phyloP scores from a whole-genome alignment of 1,284 basidiomycete species.

The Flammula alnicola region DNA sequence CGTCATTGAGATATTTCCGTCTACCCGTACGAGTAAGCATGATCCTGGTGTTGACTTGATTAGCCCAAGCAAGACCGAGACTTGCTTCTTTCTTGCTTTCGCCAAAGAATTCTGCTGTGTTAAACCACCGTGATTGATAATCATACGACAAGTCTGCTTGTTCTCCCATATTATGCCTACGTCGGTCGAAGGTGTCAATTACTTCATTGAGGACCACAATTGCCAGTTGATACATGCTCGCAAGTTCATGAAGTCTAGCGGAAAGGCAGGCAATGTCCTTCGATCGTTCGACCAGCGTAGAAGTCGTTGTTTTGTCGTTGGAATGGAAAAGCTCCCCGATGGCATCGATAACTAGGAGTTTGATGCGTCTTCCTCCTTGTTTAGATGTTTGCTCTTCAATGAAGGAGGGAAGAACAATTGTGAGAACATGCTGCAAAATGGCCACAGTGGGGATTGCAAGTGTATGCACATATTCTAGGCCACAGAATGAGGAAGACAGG shows the following conservation, averaged over 20 bases:
- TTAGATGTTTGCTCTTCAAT: constrained; percentile 42
- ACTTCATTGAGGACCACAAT: constrained; percentile 89
- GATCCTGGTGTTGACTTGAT: constrained; percentile 83
- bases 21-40: constrained; percentile 82
- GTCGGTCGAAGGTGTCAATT: constrained; percentile 67
- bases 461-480: constrained; percentile 73
- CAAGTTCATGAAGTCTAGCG: constrained; percentile 68
- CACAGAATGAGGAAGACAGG: constrained; percentile 48
- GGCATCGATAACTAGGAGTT: constrained; percentile 81
- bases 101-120: constrained; percentile 58
- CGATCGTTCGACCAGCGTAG: constrained; percentile 71
- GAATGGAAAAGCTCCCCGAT: constrained; percentile 81
- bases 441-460: constrained; percentile 62
- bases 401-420: constrained; percentile 63
- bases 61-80: constrained; percentile 90
- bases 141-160: constrained; percentile 61
- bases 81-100: constrained; percentile 77
- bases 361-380: constrained; percentile 54
- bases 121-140: constrained; percentile 80
- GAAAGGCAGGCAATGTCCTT: constrained; percentile 71
- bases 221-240: constrained; percentile 65
- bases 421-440: constrained; percentile 71
- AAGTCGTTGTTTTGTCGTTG: constrained; percentile 55
- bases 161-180: constrained; percentile 22
- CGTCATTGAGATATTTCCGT: constrained; percentile 56